These are phyloP conservation scores for Hirschioporus abietinus DNA, from an alignment of 768 basidiomycete genomes.

Conservation along the genomic window DNA sequence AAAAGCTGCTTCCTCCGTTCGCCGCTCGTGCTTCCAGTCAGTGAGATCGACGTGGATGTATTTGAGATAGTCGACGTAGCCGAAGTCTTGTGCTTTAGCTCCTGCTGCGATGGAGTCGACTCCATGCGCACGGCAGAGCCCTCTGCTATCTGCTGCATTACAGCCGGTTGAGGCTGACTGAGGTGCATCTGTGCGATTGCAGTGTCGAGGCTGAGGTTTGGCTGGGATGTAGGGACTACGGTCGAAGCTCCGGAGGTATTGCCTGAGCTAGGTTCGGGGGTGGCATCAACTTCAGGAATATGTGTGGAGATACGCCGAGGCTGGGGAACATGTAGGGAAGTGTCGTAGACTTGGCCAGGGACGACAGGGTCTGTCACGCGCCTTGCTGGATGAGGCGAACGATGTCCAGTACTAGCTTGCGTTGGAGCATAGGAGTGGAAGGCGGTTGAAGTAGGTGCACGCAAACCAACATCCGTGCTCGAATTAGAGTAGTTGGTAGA, in stretches of 20 bases:
- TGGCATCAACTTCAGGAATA: background rate
- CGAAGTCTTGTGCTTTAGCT: background rate
- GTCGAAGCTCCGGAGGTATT: background rate
- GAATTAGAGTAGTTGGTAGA: background rate
- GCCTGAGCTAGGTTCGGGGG: background rate
- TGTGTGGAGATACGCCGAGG: background rate
- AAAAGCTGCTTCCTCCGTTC: background rate
- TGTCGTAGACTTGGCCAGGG: background rate
- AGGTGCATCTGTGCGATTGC: background rate
- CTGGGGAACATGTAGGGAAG: background rate
- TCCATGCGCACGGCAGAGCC: background rate
- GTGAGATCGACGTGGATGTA: background rate
- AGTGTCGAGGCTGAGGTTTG: background rate
- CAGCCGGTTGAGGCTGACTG: background rate
- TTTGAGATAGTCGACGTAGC: background rate
- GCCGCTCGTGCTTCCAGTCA: background rate
- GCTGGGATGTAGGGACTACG: background rate
- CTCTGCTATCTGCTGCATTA: background rate
- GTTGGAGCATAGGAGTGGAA: background rate
- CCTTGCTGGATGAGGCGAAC: background rate
- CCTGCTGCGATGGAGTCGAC: background rate
- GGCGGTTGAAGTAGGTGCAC: background rate
- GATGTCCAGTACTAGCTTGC: background rate
- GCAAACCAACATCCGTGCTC: background rate
- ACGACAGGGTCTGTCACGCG: background rate